A percentile compares a stretch with the other conserved stretches of the same genome.
Conservation (phyloP, 352 stramenopile genomes). For the Phytophthora fragariae region DNA sequence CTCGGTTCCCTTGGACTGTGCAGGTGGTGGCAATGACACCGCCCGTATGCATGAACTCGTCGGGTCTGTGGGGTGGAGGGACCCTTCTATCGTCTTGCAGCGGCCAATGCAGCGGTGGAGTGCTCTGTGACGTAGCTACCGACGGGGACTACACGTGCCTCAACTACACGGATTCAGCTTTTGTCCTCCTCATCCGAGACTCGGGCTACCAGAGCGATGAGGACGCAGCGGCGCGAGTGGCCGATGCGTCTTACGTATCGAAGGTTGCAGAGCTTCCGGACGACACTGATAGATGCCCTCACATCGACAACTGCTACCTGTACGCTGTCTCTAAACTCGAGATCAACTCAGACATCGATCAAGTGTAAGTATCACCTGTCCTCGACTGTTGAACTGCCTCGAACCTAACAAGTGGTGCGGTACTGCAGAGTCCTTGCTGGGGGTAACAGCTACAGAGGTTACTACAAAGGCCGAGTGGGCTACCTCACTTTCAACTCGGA, state of each 20-base stretch:
- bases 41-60: constrained; percentile 30
- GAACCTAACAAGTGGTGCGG: constrained; percentile 11
- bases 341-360: constrained; percentile 19
- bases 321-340: constrained; percentile 31
- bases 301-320: constrained; percentile 33
- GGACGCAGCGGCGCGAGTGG: constrained; percentile 18
- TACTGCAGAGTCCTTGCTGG: constrained; percentile 19
- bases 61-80: constrained; percentile 23
- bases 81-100: constrained; percentile 32
- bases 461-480: constrained; percentile 36
- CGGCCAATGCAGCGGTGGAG: constrained; percentile 17
- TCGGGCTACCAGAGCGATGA: constrained; percentile 33
- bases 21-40: constrained; percentile 24
- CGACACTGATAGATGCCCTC: constrained; percentile 25
- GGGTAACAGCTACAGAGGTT: constrained; percentile 22
- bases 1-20: not conserved
- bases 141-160: constrained; percentile 29
- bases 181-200: constrained; percentile 30
- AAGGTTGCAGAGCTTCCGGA: constrained; percentile 17
- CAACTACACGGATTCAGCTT: constrained; percentile 36
- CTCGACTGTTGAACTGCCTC: not conserved
- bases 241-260: constrained; percentile 20
- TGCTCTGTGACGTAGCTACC: constrained; percentile 23
- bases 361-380: constrained; percentile 24
- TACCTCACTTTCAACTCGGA: constrained; percentile 31